A percentile compares a stretch with the other conserved stretches of the same genome.
Conservation (phyloP, 1,284 basidiomycete genomes). For the Coniferiporia weirii region DNA sequence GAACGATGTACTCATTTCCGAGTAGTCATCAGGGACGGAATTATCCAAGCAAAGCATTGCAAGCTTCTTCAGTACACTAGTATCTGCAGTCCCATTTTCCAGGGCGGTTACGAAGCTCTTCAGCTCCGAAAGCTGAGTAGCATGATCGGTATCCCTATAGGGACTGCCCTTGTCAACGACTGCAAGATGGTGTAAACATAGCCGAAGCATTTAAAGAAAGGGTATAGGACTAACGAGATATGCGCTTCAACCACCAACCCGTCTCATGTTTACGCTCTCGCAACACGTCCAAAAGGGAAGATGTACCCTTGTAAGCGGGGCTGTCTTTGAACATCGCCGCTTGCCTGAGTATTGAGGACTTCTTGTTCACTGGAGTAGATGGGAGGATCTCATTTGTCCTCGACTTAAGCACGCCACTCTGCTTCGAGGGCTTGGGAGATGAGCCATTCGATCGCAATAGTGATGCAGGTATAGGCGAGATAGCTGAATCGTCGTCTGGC, state of each 20-base stretch:
- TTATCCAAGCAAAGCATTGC: constrained; percentile 57
- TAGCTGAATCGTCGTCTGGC: constrained; percentile 49
- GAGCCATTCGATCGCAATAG: constrained; percentile 40
- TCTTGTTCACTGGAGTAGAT: constrained; percentile 58
- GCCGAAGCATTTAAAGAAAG: not conserved
- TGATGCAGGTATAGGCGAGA: constrained; percentile 51
- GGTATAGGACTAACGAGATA: constrained; percentile 45
- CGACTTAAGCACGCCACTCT: constrained; percentile 25
- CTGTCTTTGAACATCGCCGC: constrained; percentile 77
- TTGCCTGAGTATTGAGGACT: constrained; percentile 55
- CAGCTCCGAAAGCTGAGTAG: constrained; percentile 44
- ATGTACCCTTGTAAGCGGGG: constrained; percentile 50
- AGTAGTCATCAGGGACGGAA: constrained; percentile 32
- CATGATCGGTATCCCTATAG: constrained; percentile 32
- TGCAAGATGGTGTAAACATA: constrained; percentile 22
- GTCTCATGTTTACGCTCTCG: constrained; percentile 55
- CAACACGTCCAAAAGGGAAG: constrained; percentile 60
- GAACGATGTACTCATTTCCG: constrained; percentile 35
- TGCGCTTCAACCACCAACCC: constrained; percentile 75
- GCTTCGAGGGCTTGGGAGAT: constrained; percentile 35
- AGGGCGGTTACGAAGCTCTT: constrained; percentile 47
- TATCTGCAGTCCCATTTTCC: constrained; percentile 45
- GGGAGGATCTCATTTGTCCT: constrained; percentile 34
- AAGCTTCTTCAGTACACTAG: constrained; percentile 52
- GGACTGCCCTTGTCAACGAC: constrained; percentile 47